Evolutionary conservation across 371 early-diverging fungal genomes (phyloP), one percentile per base, ranked within the genome.

Genomic region (Apophysomyces elegans): DNA sequence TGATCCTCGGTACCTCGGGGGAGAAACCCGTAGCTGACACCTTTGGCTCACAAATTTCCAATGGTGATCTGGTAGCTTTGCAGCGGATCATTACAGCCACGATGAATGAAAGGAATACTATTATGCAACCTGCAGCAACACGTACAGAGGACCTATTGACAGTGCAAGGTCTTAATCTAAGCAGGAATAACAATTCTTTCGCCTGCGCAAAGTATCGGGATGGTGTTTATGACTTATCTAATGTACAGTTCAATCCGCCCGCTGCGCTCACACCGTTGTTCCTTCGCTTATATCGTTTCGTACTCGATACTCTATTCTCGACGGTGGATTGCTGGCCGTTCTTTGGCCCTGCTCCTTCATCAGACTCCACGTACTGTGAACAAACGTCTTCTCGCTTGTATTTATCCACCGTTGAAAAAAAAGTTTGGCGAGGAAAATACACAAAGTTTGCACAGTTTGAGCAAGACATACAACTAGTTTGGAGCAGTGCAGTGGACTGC

Each of bases 241-340:
- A 59, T 26, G 72, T 78, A 21, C 66, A 62, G 37, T 81, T 74
- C 59, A 70, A 78, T 37, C 66, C 77, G 8, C 75, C 77, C 6
- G 61, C 63, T 11, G 69, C 71, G n/a, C 70, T 76, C 12, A 81
- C 81, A 2, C 72, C 78, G 2, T 58, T 81, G 1, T 81, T 81
- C 16, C 61, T 81, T 13, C 74, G 81, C 0, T 62, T 81, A 0
- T 81, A 81, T 58, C 76, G 81, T 26, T 81, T 71, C 37, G 76
- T 81, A 37, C 65, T 81, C 62, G 76, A 78, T 57, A 78, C 74
- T 66, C 56, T 81, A 7, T 58, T 81, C 7, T 75, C 78, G 3
- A 78, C 81, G 32, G 76, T 78, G 0, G 76, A 81, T 38, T 78
- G 81, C 50, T 78, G 78, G 77, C 81, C 78, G 0, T 82, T 82